Conservation (phyloP, 768 basidiomycete species). For the Rhodocollybia butyracea region DNA sequence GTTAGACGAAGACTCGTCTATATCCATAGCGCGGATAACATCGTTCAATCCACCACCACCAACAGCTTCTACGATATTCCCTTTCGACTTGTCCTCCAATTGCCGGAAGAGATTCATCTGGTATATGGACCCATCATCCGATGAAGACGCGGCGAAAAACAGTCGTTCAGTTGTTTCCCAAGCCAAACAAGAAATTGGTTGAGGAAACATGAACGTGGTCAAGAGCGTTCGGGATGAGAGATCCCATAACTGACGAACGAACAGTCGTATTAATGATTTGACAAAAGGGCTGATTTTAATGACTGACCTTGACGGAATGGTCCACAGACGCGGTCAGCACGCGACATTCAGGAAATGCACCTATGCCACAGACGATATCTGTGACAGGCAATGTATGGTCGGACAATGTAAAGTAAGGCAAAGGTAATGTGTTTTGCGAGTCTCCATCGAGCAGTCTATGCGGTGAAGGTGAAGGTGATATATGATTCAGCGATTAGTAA, state of each 20-base stretch:
- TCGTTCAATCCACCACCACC: conserved; percentile 73
- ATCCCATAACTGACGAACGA: conserved; percentile 69
- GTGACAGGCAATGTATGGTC: conserved; percentile 93
- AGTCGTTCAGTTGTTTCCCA: conserved; percentile 86
- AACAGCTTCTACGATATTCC: conserved; percentile 57
- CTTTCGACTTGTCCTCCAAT: conserved; percentile 50
- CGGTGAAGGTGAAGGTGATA: background rate
- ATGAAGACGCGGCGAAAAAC: conserved; percentile 79
- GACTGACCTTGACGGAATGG: conserved; percentile 82
- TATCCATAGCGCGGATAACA: conserved; percentile 64
- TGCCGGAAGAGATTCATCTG: conserved; percentile 78
- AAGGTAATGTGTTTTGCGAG: conserved; percentile 67
- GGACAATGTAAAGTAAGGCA: conserved; percentile 75
- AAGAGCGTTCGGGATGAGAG: conserved; percentile 69
- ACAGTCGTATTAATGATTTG: conserved; percentile 8
- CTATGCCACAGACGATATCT: conserved; percentile 77
- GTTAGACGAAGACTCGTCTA: too few relatives aligned
- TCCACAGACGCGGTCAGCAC: conserved; percentile 82
- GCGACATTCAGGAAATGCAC: conserved; percentile 73
- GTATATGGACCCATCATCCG: conserved; percentile 64
- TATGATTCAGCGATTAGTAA: conserved; percentile 7
- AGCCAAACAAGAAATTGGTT: conserved; percentile 63
- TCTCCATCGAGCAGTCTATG: conserved; percentile 73
- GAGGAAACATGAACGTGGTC: conserved; percentile 85
- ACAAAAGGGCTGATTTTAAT: conserved; percentile 4